Base-by-base conservation (phyloP, 176 grass and related monocot species). In the Triticum timopheevii region DNA sequence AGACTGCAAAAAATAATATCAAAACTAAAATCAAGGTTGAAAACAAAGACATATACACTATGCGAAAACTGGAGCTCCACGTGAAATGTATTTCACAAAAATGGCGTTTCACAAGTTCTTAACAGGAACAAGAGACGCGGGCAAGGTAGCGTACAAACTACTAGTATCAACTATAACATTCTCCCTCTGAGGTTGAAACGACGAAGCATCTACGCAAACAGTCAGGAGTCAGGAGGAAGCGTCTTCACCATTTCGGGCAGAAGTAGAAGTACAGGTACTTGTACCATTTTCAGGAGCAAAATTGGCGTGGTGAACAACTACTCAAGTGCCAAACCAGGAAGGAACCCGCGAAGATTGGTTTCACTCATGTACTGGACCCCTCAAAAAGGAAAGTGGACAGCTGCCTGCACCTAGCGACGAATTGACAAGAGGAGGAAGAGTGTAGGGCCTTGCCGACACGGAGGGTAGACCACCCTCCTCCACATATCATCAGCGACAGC, bases 281-380 rank as follows among this genome's bases (percentile, higher is more conserved):
- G 54, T n/a, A 63, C 42, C 75, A 68, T 80, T 61, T 80, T n/a
- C 64, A 8, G 47, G 13, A 79, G 30, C 49, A 63, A 62, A 62
- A 67, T 69, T 30, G 61, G 64, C 59, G 30, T 84, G 76, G 61
- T 39, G 36, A 82, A 69, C 65, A 71, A 82, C 79, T 44, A 10
- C 8, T 40, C 19, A 8, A 49, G 75, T 59, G 65, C 76, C 76
- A 74, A 80, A 25, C 40, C 38, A 71, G n/a, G 33, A 36, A 36
- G 17, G 65, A 71, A 58, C 31, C 74, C 35, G 5, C 30, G 13
- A 39, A 17, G 49, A 61, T 63, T 16, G 13, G 69, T 11, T 44
- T 56, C 63, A 50, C 10, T 86, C 45, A 39, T 86, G 63, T 15
- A 79, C 25, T 30, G 77, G 49, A 86, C 16, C 13, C 16, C 61